Base-by-base conservation (phyloP, 805 yeast species). In the Wickerhamomyces mucosus region DNA sequence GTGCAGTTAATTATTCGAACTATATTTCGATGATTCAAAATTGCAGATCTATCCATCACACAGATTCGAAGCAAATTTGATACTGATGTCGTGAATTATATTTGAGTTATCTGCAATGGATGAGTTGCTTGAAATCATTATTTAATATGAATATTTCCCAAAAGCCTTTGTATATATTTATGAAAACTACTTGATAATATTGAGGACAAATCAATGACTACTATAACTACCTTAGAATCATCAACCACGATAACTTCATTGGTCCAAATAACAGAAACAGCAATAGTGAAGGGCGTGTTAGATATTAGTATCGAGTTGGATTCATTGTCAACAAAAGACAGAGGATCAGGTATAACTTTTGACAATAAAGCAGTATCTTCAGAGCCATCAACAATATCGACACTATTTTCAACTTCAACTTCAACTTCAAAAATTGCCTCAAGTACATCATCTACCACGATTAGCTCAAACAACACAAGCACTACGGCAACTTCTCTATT, bases 261-360 rank as follows among this genome's bases (percentile, higher is more conserved):
- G 4, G 6, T 40, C 4, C 21, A 31, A 15, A n/a, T 19, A 13
- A 38, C 39, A 15, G 35, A 31, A 16, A 38, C 40, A n/a, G 39
- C 38, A 9, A 32, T 40, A 8, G 35, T 40, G 5, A 24, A 34
- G 22, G 44, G 44, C 8, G 21, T 40, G 10, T 21, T 40, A n/a
- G 34, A 34, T 20, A 27, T 40, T 17, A 22, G 31, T 11, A 29
- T 40, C 15, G 28, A 19, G 5, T 14, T 12, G 18, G 8, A 14
- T 6, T 18, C 20, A 4, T n/a, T 9, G 6, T 7, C 20, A 12
- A 6, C 12, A 18, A 9, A 7, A 6, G 12, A 10, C 25, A 9
- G 22, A 11, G 14, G 12, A 9, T 27, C 15, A 5, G 39, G 38
- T 3, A 32, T 40, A 13, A 35, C 43, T 2, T 21, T 37, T 12